Conservation (phyloP, 2,329 filamentous ascomycete genomes). For the Ilyonectria robusta region DNA sequence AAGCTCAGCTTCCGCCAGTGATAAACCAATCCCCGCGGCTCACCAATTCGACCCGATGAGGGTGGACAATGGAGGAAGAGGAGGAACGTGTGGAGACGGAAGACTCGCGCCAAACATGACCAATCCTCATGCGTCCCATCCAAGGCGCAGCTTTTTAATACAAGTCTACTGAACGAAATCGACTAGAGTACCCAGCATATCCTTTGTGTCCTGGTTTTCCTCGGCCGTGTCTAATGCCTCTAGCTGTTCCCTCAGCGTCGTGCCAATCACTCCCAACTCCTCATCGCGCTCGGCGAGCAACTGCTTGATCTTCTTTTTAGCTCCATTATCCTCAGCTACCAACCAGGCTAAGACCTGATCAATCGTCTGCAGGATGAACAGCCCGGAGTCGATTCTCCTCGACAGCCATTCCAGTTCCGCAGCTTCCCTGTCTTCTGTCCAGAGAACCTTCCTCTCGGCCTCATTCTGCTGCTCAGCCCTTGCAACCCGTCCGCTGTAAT, state of each 20-base stretch:
- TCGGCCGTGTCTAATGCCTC: constrained; percentile 69
- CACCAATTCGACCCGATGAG: constrained; percentile 14
- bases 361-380: constrained; percentile 86
- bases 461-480: constrained; percentile 64
- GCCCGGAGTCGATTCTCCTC: constrained; percentile 83
- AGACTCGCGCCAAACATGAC: constrained; percentile 29
- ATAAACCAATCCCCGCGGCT: constrained; percentile 24
- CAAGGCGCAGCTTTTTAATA: constrained; percentile 38
- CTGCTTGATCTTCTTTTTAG: constrained; percentile 73
- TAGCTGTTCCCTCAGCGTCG: constrained; percentile 75
- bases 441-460: constrained; percentile 26
- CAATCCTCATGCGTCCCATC: constrained; percentile 29
- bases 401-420: constrained; percentile 81
- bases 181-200: constrained; percentile 69
- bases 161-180: constrained; percentile 60
- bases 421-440: constrained; percentile 58
- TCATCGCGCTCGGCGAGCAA: constrained; percentile 79
- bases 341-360: constrained; percentile 93
- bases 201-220: constrained; percentile 70
- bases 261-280: constrained; percentile 72
- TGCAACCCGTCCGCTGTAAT: constrained; percentile 78
- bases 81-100: constrained; percentile 29
- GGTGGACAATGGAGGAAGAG: constrained; percentile 31
- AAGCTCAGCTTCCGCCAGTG: constrained; percentile 1
- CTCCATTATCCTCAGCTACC: constrained; percentile 87